A percentile compares a stretch with the other conserved stretches of the same genome.
These are phyloP conservation scores for Chloris gayana DNA, from an alignment of 176 grass and related monocot species.

Conservation along the genomic window DNA sequence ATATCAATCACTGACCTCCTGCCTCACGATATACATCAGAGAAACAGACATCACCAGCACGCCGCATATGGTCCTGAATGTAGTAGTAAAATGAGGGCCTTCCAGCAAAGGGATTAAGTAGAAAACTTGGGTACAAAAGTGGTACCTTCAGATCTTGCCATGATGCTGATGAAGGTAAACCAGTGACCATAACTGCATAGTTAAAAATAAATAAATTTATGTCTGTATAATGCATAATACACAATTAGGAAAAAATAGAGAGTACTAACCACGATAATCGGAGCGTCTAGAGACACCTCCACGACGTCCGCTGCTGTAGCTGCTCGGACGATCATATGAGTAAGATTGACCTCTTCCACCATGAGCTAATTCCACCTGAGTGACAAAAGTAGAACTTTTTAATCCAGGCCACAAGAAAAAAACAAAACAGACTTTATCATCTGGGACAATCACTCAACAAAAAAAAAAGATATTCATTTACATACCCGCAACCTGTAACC, in stretches of 20 bases:
- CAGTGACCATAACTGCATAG: conserved; percentile 74
- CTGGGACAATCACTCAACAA: conserved; percentile 4
- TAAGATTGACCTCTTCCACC: conserved; percentile 82
- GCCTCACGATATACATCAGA: conserved; percentile 92
- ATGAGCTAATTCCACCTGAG: conserved; percentile 95
- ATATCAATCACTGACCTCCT: conserved; percentile 54
- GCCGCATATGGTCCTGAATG: conserved; percentile 86
- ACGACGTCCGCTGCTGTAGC: conserved; percentile 58
- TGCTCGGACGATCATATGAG: conserved; percentile 76
- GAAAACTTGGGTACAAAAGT: background rate
- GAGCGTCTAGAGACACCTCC: conserved; percentile 77
- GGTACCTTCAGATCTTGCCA: conserved; percentile 98
- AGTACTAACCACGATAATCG: conserved; percentile 72
- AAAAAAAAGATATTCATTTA: conserved; percentile 4
- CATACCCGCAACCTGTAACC: conserved; percentile 69
- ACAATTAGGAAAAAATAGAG: background rate
- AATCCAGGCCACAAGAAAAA: background rate
- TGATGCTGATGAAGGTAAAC: conserved; percentile 89
- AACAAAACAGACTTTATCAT: background rate
- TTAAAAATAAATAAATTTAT: conserved; percentile 29
- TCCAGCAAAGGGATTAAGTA: conserved; percentile 4
- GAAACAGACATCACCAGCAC: conserved; percentile 92
- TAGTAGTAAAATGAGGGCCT: background rate
- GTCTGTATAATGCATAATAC: background rate
- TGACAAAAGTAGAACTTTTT: conserved; percentile 18